Evolutionary conservation across 306 rosid species (phyloP).

Genomic region (Cucurbita pepo): DNA sequence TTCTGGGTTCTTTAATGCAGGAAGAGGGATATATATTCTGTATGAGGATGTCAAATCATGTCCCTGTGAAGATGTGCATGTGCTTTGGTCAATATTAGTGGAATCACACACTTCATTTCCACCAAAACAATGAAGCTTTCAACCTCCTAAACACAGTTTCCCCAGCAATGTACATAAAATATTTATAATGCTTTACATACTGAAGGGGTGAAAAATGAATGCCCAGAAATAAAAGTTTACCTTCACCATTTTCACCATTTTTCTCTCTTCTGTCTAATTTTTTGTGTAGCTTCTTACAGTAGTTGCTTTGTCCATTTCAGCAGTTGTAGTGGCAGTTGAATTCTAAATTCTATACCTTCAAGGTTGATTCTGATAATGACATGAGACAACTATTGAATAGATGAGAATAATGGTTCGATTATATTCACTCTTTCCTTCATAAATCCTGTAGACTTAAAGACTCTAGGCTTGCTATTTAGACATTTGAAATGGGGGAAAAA

Average conservation of each 20-base stretch:
- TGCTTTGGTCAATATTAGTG: constrained; percentile 87
- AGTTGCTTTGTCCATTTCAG: constrained; percentile 7
- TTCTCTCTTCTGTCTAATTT: neutral
- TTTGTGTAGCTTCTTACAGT: neutral
- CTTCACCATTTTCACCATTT: neutral
- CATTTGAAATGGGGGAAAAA: neutral
- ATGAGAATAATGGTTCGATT: neutral
- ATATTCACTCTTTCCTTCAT: neutral
- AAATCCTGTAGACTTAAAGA: neutral
- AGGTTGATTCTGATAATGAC: constrained; percentile 19
- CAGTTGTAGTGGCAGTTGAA: constrained; percentile 1
- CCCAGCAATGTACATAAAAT: constrained; percentile 19
- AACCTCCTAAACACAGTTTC: neutral
- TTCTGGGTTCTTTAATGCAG: constrained; percentile 16
- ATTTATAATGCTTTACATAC: constrained; percentile 5
- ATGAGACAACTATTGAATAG: constrained; percentile 25
- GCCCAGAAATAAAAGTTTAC: neutral
- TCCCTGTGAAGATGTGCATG: constrained; percentile 79
- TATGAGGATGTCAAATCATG: constrained; percentile 88
- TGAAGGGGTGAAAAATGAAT: neutral
- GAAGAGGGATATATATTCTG: constrained; percentile 78
- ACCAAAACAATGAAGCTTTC: constrained; percentile 25
- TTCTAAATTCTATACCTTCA: constrained; percentile 6
- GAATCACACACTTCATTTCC: constrained; percentile 54
- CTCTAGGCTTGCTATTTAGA: neutral